Conservation (phyloP, 2,329 filamentous ascomycete genomes). For the Claviceps purpurea region DNA sequence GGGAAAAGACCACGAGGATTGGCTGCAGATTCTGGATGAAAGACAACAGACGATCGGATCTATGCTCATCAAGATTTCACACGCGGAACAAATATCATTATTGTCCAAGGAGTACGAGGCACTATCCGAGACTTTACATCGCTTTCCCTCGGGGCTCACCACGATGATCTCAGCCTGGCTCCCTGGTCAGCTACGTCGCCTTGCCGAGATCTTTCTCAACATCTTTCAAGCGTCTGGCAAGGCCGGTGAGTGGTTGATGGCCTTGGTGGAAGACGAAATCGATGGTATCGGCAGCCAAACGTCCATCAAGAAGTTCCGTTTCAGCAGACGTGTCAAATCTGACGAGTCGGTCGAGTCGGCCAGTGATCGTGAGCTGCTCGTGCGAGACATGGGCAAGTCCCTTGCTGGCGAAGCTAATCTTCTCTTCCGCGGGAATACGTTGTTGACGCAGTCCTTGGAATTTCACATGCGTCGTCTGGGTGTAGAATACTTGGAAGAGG, state of each 20-base stretch:
- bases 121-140: slow-evolving; percentile 70
- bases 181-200: slow-evolving; percentile 60
- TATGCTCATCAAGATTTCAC: slow-evolving; percentile 67
- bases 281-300: slow-evolving; percentile 80
- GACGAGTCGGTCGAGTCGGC: slow-evolving; percentile 51
- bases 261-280: slow-evolving; percentile 91
- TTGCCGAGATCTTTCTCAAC: slow-evolving; percentile 79
- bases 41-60: slow-evolving; percentile 66
- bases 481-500: slow-evolving; percentile 82
- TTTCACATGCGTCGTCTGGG: slow-evolving; percentile 91
- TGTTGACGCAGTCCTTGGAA: slow-evolving; percentile 86
- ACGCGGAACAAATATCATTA: slow-evolving; percentile 83
- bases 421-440: slow-evolving; percentile 85
- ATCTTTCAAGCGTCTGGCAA: slow-evolving; percentile 88
- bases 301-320: slow-evolving; percentile 58
- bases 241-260: slow-evolving; percentile 80
- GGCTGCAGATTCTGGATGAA: slow-evolving; percentile 72
- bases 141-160: slow-evolving; percentile 72
- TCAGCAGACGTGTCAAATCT: slow-evolving; percentile 56
- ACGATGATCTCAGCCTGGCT: slow-evolving; percentile 70
- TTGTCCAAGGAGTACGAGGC: slow-evolving; percentile 74
- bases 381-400: slow-evolving; percentile 66
- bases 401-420: slow-evolving; percentile 82
- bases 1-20: slow-evolving; percentile 70
- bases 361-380: slow-evolving; percentile 56